phyloP scores from a whole-genome alignment of 164 flowering plant species.

The Kingdonia uniflora region DNA sequence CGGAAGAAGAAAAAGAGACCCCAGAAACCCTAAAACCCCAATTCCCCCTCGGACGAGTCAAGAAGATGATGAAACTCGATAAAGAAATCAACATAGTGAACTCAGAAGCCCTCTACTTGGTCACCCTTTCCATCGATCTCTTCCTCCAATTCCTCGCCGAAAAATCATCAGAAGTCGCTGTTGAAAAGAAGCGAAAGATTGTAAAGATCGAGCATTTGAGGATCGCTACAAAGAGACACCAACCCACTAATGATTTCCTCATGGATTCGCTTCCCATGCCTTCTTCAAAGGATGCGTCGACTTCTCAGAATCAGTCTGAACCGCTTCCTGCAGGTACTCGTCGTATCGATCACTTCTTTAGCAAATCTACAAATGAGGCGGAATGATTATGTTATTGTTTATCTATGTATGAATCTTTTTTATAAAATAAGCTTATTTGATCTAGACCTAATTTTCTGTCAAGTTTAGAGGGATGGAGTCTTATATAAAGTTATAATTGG shows the following conservation, averaged over 20 bases:
- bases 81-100: conserved; percentile 55
- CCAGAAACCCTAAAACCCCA: conserved; percentile 15
- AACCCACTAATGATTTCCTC: conserved; percentile 70
- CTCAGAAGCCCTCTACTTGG: conserved; percentile 64
- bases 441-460: no score
- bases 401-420: no score
- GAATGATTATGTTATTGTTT: not conserved
- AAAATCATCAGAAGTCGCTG: conserved; percentile 37
- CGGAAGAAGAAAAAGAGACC: conserved; percentile 17
- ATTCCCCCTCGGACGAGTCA: conserved; percentile 55
- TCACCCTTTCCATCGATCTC: conserved; percentile 53
- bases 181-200: conserved; percentile 64
- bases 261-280: conserved; percentile 66
- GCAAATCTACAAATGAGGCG: conserved; percentile 23
- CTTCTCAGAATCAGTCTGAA: no score
- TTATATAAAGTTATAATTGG: no score
- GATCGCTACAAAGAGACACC: conserved; percentile 55
- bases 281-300: no score
- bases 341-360: conserved; percentile 61
- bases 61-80: conserved; percentile 73
- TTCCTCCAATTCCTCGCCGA: conserved; percentile 74
- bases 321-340: conserved; percentile 41
- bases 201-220: conserved; percentile 57
- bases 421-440: no score
- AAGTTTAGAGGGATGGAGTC: no score